A percentile compares a stretch with the other conserved stretches of the same genome.
phyloP scores from a whole-genome alignment of 2,329 filamentous ascomycete genomes.

The Cephalotrichum gorgonifer region DNA sequence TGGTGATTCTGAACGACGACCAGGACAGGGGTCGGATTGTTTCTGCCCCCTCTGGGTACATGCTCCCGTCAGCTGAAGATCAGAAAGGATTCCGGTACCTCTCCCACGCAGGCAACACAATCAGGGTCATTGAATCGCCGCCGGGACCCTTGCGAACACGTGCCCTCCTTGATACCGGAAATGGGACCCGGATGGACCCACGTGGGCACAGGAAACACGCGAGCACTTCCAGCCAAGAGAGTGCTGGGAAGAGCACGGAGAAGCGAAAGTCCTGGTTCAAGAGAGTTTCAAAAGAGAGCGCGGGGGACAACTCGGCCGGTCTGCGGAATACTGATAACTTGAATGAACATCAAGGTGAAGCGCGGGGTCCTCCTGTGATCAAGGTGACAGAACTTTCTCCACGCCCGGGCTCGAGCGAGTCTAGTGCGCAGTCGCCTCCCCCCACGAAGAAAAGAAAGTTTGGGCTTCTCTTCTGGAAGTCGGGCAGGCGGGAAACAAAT shows the following conservation, averaged over 20 bases:
- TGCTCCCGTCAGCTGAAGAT: constrained; percentile 15
- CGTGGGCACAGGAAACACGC: constrained; percentile 11
- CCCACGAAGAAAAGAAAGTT: constrained; percentile 39
- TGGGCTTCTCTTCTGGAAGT: constrained; percentile 45
- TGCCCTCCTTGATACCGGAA: no score
- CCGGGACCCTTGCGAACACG: no score
- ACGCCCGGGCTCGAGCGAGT: constrained; percentile 11
- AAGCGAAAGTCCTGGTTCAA: constrained; percentile 44
- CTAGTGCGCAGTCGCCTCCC: neutral
- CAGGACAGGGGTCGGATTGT: constrained; percentile 24
- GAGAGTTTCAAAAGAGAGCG: constrained; percentile 28
- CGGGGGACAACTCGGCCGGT: constrained; percentile 5
- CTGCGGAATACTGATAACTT: neutral
- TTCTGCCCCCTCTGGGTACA: constrained; percentile 29
- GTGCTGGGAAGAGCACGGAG: constrained; percentile 20
- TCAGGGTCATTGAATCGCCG: constrained; percentile 44
- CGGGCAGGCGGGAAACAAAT: constrained; percentile 30
- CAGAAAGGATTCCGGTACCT: constrained; percentile 32
- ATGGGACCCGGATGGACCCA: neutral
- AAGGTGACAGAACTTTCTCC: constrained; percentile 5
- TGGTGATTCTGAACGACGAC: neutral
- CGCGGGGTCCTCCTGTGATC: neutral
- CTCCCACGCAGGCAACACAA: constrained; percentile 36
- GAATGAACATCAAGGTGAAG: neutral
- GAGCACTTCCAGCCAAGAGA: constrained; percentile 8